Evolutionary conservation across 169 alveolate genomes (phyloP), one percentile per base, ranked within the genome.

Genomic region (Blepharisma undulans): DNA sequence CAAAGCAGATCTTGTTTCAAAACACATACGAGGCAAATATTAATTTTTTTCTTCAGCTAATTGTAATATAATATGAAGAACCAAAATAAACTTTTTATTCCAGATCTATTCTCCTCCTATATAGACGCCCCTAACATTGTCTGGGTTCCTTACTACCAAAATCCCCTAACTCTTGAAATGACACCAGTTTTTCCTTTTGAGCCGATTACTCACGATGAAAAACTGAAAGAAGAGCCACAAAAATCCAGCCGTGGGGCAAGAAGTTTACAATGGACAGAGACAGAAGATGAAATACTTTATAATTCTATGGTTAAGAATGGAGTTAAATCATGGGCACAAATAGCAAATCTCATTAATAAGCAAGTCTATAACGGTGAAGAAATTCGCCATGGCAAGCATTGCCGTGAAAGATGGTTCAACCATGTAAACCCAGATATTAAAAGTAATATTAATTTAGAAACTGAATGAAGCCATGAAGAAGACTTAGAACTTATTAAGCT

Each of bases 341-440:
- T 96, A 32, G 97, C 98, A 0, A 94, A 95, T 82, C 94, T 90
- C 61, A 94, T 96, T 27, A 92, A 94, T 74, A 80, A 88, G 36
- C 77, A 85, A 48, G 60, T 88, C 29, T 36, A 76, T 34, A 80
- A 76, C 71, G 94, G 92, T 4, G 81, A 60, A 0, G 32, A 60
- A 59, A 48, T 85, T 2, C 81, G 96, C 19, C 88, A 81, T 25
- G 97, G 98, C 10, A 96, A 95, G 86, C 95, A 95, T 87, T 92
- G 96, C 79, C 84, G 96, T 72, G 97, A 96, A 85, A 84, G 98
- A 85, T 96, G 98, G 97, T 92, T 74, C 33, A 96, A 94, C 84
- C 95, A 94, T 76, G 92, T 96, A 59, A 89, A 93, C 92, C 96
- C 97, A 19, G 92, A 93, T 16, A 90, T 96, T 33, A 94, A 94